phyloP scores from a whole-genome alignment of 306 rosid genomes.

The Fragaria vesca region DNA sequence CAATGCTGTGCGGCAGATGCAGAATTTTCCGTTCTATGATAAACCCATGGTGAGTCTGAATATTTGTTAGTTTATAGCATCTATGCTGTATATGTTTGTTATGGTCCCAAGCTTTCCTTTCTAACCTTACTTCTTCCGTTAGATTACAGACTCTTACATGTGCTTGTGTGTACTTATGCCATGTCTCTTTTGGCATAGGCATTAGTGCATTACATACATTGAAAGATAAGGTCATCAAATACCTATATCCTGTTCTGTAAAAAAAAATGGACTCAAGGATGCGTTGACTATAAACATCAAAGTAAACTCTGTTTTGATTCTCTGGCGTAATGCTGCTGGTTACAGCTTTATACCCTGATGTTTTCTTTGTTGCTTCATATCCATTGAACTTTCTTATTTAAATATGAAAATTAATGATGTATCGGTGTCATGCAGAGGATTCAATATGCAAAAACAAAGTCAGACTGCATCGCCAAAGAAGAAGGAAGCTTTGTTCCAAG shows the following conservation, averaged over 20 bases:
- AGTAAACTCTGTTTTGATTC: background rate
- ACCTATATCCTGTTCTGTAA: background rate
- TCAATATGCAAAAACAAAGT: constrained; percentile 88
- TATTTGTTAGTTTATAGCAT: constrained; percentile 11
- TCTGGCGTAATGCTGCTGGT: background rate
- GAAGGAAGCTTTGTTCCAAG: constrained; percentile 95
- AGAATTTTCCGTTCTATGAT: constrained; percentile 93
- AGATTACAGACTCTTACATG: background rate
- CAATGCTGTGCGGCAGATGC: constrained; percentile 98
- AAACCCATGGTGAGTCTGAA: constrained; percentile 87
- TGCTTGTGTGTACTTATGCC: background rate
- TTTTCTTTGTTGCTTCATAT: background rate
- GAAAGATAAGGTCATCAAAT: background rate
- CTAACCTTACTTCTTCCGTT: background rate
- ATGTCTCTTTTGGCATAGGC: background rate
- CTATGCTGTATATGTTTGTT: constrained; percentile 10
- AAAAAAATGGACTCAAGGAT: background rate
- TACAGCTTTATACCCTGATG: background rate
- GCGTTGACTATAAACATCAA: background rate
- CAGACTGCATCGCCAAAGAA: constrained; percentile 95
- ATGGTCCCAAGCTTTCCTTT: background rate
- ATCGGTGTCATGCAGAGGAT: constrained; percentile 64
- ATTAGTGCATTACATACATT: background rate
- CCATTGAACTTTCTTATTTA: background rate
- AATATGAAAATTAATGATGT: constrained; percentile 4